Evolutionary conservation across 257 asterid species (phyloP), one percentile per base, ranked within the genome.

Genomic region (Scutellaria baicalensis): DNA sequence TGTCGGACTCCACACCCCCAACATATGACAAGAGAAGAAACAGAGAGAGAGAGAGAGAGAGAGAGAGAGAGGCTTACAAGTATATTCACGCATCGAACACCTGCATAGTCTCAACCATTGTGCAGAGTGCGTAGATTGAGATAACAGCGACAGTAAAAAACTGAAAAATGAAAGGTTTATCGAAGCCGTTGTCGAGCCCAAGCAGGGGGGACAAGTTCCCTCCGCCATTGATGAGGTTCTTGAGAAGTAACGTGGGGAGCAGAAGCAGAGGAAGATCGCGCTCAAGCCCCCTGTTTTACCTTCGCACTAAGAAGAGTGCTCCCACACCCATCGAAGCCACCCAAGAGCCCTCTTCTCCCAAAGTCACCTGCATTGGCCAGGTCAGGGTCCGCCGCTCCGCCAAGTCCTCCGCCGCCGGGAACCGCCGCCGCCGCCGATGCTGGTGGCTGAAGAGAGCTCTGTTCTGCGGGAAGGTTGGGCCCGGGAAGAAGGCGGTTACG

Each of bases 281-380:
- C 4, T 60, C 96, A 0, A 89, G 94, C 72, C 96, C 96, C 0
- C 71, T 92, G 79, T 92, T 89, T 10, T 81, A 78, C 73, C 73
- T 88, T 18, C 85, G 92, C 63, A 75, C 64, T 8, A 86, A 68
- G 5, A 84, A 75, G 9, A 59, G 47, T 35, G 66, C 67, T 0
- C 79, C 76, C 2, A 64, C 54, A 6, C 59, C 16, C 6, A 72
- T 77, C 44, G 84, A 81, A 65, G 39, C 85, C 1, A 66, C 80
- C 0, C 94, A 81, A 59, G 97, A 91, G 5, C 97, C 97, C 0
- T 79, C 96, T 48, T 91, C 97, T 1, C 97, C 97, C 0, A 91
- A 91, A 68, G 97, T 91, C 73, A 91, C 96, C 40, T 91, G 97
- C 74, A 89, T 92, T 67, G 97, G 97, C 42, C 97, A 92, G 33